phyloP scores from a whole-genome alignment of 2,329 filamentous ascomycete species.

The Xylaria hypoxylon region DNA sequence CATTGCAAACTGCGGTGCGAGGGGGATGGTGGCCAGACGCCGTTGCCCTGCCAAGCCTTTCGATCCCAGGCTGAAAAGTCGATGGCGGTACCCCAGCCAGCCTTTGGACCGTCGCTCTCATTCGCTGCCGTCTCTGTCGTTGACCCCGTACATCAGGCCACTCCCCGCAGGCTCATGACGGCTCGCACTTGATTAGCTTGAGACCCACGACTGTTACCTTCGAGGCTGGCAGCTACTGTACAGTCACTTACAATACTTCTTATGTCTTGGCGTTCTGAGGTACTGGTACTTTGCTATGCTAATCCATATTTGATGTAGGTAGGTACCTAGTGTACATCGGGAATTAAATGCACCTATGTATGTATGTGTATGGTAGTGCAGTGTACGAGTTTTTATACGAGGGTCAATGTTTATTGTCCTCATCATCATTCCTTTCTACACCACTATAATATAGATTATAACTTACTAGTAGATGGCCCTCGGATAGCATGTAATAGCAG shows the following conservation, averaged over 20 bases:
- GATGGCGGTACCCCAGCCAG: constrained; percentile 45
- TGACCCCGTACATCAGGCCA: constrained; percentile 34
- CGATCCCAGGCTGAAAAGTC: constrained; percentile 49
- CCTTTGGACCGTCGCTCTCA: constrained; percentile 28
- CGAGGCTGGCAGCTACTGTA: constrained; percentile 15
- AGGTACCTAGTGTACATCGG: background rate
- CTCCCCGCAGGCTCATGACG: constrained; percentile 31
- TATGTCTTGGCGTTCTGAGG: constrained; percentile 18
- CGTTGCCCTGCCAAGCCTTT: constrained; percentile 43
- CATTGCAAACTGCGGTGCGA: constrained; percentile 6
- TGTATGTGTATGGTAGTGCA: too few relatives aligned
- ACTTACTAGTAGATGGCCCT: background rate
- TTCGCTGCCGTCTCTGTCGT: constrained; percentile 39
- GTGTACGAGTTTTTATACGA: too few relatives aligned
- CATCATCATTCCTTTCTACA: constrained; percentile 5
- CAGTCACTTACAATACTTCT: constrained; percentile 1
- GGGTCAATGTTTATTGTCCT: constrained; percentile 4
- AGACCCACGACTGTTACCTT: background rate
- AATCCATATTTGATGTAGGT: background rate
- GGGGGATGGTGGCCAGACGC: constrained; percentile 22
- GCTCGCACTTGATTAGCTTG: constrained; percentile 23
- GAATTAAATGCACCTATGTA: background rate
- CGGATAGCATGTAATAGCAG: background rate
- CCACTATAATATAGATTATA: background rate
- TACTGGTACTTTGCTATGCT: constrained; percentile 30